These are phyloP conservation scores for Agrocybe chaxingu DNA, from an alignment of 768 basidiomycete genomes.

Conservation along the genomic window DNA sequence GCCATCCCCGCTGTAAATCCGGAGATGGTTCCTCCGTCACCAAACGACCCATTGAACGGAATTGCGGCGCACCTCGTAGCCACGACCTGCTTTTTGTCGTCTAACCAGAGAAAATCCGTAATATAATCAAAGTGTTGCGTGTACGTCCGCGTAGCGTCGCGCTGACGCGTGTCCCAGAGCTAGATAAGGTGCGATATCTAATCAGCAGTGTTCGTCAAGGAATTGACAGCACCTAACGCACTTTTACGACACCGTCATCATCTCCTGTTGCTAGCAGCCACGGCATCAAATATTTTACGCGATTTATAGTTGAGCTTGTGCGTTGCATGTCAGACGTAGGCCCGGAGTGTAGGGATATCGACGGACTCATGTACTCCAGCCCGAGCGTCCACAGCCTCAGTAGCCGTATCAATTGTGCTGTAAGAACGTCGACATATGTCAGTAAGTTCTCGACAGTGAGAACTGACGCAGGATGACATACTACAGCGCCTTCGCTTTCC, in stretches of 20 bases:
- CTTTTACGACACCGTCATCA: conserved; percentile 93
- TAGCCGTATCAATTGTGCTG: conserved; percentile 67
- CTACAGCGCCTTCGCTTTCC: conserved; percentile 80
- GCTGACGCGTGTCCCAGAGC: conserved; percentile 88
- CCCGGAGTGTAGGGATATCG: conserved; percentile 3
- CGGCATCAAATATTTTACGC: conserved; percentile 68
- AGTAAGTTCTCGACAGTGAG: conserved; percentile 4
- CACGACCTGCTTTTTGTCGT: conserved; percentile 80
- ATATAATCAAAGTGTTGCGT: conserved; percentile 94
- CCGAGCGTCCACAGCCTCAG: conserved; percentile 49
- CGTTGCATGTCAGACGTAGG: conserved; percentile 28
- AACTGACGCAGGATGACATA: conserved; percentile 35
- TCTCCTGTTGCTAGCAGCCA: conserved; percentile 84
- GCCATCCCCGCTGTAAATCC: conserved; percentile 73
- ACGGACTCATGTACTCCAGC: conserved; percentile 68
- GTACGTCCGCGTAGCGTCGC: conserved; percentile 62
- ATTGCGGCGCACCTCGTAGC: conserved; percentile 69
- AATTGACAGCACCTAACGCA: conserved; percentile 23
- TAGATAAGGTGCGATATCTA: conserved; percentile 23
- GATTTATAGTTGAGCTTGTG: conserved; percentile 79
- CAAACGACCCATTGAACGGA: background rate
- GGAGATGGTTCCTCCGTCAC: conserved; percentile 4
- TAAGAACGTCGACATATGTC: conserved; percentile 12
- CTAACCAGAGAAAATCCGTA: conserved; percentile 85
- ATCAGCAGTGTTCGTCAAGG: no score